Conservation (phyloP, 768 basidiomycete species). For the Xerocomellus chrysenteron region DNA sequence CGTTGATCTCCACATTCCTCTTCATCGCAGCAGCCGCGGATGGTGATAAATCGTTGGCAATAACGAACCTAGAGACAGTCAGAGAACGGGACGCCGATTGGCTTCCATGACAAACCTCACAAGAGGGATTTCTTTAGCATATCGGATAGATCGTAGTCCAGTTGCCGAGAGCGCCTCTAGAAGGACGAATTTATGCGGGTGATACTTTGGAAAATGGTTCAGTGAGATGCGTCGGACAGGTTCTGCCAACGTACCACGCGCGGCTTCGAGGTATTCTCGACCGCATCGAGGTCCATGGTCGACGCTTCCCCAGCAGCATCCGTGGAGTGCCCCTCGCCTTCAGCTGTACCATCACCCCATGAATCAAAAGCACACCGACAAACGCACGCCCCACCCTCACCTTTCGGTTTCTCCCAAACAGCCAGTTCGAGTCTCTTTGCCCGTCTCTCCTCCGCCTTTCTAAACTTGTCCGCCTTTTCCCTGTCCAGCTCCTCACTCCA, state of each 20-base stretch:
- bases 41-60: slow-evolving; percentile 91
- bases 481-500: slow-evolving; percentile 79
- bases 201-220: slow-evolving; percentile 38
- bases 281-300: background rate
- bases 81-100: slow-evolving; percentile 8
- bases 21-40: slow-evolving; percentile 83
- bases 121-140: slow-evolving; percentile 94
- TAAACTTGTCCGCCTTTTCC: slow-evolving; percentile 64
- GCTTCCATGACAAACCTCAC: slow-evolving; percentile 58
- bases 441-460: slow-evolving; percentile 48
- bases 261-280: slow-evolving; percentile 8
- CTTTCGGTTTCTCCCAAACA: slow-evolving; percentile 44
- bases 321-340: background rate
- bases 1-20: slow-evolving; percentile 82
- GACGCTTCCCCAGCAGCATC: background rate
- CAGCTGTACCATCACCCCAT: background rate
- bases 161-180: slow-evolving; percentile 96
- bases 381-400: slow-evolving; percentile 32
- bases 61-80: slow-evolving; percentile 71
- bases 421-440: slow-evolving; percentile 34
- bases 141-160: slow-evolving; percentile 92
- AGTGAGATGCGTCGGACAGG: slow-evolving; percentile 1
- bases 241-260: slow-evolving; percentile 23
- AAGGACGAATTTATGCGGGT: slow-evolving; percentile 67
- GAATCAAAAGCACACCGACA: background rate